These are phyloP conservation scores for Neckera pumila DNA, from an alignment of 225 moss, liverwort and hornwort species.

Conservation along the genomic window DNA sequence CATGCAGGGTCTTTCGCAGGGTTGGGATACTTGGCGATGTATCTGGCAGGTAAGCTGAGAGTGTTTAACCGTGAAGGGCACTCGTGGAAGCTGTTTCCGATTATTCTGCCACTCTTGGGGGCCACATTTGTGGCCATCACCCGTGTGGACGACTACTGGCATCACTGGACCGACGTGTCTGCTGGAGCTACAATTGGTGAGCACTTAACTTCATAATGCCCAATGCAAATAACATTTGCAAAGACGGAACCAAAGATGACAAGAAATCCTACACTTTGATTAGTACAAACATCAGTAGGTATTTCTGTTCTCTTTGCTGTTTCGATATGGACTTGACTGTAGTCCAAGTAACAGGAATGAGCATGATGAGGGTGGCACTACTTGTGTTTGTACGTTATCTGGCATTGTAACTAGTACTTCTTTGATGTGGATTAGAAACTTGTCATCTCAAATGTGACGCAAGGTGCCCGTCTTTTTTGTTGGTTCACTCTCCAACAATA, in stretches of 20 bases:
- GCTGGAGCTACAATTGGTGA: constrained; percentile 34
- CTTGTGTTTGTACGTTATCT: too few relatives aligned
- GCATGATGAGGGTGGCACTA: neutral
- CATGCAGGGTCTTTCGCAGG: constrained; percentile 74
- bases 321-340: too few relatives aligned
- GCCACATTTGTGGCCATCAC: constrained; percentile 35
- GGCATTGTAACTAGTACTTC: neutral
- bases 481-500: neutral
- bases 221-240: neutral
- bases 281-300: neutral
- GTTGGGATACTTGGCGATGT: constrained; percentile 76
- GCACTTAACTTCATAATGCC: neutral
- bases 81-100: constrained; percentile 31
- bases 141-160: constrained; percentile 41
- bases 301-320: neutral
- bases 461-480: neutral
- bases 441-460: too few relatives aligned
- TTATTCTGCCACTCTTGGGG: constrained; percentile 17
- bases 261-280: neutral
- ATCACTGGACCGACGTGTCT: constrained; percentile 38
- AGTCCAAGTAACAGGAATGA: neutral
- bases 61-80: constrained; percentile 60
- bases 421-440: neutral
- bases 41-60: constrained; percentile 60
- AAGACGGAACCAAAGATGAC: neutral